Conservation (phyloP, 176 grass and related monocot genomes). For the Aegilops bicornis region DNA sequence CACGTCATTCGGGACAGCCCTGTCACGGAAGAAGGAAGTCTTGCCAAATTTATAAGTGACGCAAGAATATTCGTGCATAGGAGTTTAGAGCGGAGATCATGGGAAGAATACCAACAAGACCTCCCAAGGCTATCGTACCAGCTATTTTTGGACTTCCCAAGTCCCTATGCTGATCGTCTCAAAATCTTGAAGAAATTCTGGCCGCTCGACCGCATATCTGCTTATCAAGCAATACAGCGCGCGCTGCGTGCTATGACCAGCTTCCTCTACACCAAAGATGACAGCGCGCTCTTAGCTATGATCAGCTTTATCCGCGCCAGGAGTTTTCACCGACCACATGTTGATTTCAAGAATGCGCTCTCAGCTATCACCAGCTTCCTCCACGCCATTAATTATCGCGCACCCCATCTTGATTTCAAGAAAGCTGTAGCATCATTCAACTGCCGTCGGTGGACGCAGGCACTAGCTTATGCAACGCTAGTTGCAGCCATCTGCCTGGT, state of each 20-base stretch:
- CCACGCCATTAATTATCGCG: no score
- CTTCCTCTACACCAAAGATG: not conserved
- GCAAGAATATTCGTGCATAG: no score
- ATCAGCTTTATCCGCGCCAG: no score
- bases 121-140: not conserved
- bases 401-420: not conserved
- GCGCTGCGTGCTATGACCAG: not conserved
- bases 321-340: no score
- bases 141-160: not conserved
- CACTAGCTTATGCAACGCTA: not conserved
- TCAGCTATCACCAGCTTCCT: no score
- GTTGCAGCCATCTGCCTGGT: no score
- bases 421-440: not conserved
- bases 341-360: not conserved
- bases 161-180: not conserved
- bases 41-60: no score
- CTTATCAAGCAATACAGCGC: not conserved
- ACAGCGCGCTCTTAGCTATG: no score
- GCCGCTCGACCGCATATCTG: not conserved
- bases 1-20: no score
- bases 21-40: no score
- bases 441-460: not conserved
- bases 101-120: not conserved
- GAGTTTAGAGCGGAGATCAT: not conserved
- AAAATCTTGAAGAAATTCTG: not conserved